Evolutionary conservation across 1,284 basidiomycete species (phyloP).

Genomic region (Ganoderma lingzhi): DNA sequence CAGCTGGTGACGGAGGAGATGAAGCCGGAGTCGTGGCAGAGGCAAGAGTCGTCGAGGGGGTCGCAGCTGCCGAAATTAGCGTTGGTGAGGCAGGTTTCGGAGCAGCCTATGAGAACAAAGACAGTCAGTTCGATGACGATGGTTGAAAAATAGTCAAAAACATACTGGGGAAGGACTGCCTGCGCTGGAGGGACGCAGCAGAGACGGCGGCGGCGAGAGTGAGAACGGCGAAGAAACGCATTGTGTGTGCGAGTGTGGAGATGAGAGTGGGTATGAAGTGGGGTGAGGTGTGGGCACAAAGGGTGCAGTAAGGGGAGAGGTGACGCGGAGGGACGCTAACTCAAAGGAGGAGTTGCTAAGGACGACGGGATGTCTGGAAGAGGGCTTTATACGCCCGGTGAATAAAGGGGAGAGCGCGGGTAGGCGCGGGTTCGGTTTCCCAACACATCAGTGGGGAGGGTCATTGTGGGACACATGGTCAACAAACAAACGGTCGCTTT

Average conservation of each 20-base stretch:
- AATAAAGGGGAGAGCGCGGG: background rate
- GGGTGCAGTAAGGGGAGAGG: constrained; percentile 20
- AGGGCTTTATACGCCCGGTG: constrained; percentile 27
- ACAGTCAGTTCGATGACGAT: background rate
- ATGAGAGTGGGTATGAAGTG: constrained; percentile 29
- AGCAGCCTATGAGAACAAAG: constrained; percentile 53
- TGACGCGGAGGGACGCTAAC: constrained; percentile 30
- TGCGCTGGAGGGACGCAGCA: constrained; percentile 42
- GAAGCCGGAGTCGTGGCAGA: constrained; percentile 58
- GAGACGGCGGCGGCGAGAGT: constrained; percentile 49
- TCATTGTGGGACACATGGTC: constrained; percentile 25
- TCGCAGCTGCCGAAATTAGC: constrained; percentile 53
- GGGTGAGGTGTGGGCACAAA: constrained; percentile 24
- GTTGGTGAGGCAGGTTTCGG: constrained; percentile 51
- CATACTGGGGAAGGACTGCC: constrained; percentile 50
- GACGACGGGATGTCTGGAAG: constrained; percentile 13
- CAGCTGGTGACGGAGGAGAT: constrained; percentile 55
- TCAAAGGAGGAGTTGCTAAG: constrained; percentile 38
- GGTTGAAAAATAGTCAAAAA: constrained; percentile 15
- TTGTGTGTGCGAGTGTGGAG: constrained; percentile 41
- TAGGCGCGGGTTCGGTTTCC: background rate
- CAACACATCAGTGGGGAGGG: constrained; percentile 21
- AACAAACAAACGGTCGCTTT: constrained; percentile 31
- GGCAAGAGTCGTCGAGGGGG: constrained; percentile 54
- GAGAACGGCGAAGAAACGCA: constrained; percentile 62